A percentile compares a stretch with the other conserved stretches of the same genome.
phyloP scores from a whole-genome alignment of 2,329 filamentous ascomycete genomes.

The Apiospora hydei region DNA sequence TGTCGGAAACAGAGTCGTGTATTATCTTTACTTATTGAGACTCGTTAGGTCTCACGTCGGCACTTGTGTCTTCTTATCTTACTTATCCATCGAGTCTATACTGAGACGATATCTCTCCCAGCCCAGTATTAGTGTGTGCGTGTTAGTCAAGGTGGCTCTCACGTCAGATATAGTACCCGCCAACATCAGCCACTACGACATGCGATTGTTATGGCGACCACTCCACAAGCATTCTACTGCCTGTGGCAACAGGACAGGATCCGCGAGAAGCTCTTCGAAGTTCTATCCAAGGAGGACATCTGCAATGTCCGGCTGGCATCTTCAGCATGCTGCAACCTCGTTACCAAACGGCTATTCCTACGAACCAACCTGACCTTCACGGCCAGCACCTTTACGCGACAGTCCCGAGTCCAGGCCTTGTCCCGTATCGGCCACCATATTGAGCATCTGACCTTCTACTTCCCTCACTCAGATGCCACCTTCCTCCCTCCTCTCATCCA shows the following conservation, averaged over 20 bases:
- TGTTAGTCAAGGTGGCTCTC: conserved; percentile 26
- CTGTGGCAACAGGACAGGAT: conserved; percentile 61
- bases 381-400: conserved; percentile 77
- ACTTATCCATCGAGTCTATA: conserved; percentile 3
- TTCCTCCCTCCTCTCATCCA: conserved; percentile 87
- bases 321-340: conserved; percentile 73
- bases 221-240: conserved; percentile 60
- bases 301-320: conserved; percentile 71
- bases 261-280: conserved; percentile 57
- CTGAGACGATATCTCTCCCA: neutral
- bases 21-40: neutral
- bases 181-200: conserved; percentile 46
- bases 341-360: conserved; percentile 74
- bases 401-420: conserved; percentile 75
- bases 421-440: conserved; percentile 80
- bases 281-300: conserved; percentile 59
- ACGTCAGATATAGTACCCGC: conserved; percentile 30
- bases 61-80: conserved; percentile 7
- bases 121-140: conserved; percentile 11
- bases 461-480: conserved; percentile 79
- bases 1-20: neutral
- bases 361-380: conserved; percentile 75
- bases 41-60: neutral
- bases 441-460: conserved; percentile 77
- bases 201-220: conserved; percentile 61